Conservation (phyloP, 805 yeast species). For the Citeromyces matritensis region DNA sequence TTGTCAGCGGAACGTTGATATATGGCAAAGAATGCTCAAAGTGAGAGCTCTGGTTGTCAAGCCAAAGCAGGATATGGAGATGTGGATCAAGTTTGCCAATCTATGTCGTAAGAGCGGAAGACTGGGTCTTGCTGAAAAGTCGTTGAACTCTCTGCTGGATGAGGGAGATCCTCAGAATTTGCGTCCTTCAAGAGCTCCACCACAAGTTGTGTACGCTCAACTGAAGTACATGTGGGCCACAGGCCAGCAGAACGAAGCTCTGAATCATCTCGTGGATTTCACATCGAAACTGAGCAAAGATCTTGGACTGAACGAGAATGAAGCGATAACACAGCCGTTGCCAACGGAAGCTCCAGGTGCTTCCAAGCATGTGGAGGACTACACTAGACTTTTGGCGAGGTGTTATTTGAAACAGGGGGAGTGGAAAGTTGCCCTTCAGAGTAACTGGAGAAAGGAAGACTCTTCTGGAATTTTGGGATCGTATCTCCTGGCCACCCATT, state of each 20-base stretch:
- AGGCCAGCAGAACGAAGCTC: constrained; percentile 77
- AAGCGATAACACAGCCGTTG: constrained; percentile 72
- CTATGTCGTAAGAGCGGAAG: constrained; percentile 90
- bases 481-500: constrained; percentile 85
- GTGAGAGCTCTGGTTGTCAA: constrained; percentile 86
- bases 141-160: constrained; percentile 66
- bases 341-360: constrained; percentile 63
- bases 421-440: constrained; percentile 82
- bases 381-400: constrained; percentile 76
- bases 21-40: constrained; percentile 94
- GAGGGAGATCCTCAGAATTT: constrained; percentile 40
- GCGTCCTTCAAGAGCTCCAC: constrained; percentile 73
- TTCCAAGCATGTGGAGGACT: constrained; percentile 64
- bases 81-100: constrained; percentile 97
- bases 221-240: constrained; percentile 95
- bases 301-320: constrained; percentile 74
- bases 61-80: constrained; percentile 93
- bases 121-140: constrained; percentile 82
- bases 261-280: constrained; percentile 74
- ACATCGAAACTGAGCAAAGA: constrained; percentile 85
- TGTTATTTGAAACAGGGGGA: constrained; percentile 97
- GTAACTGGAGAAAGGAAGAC: constrained; percentile 64
- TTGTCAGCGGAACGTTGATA: constrained; percentile 93
- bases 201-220: constrained; percentile 95
- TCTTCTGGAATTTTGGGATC: constrained; percentile 79